These are phyloP conservation scores for Lithospermum erythrorhizon DNA, from an alignment of 257 asterid genomes.

Conservation along the genomic window DNA sequence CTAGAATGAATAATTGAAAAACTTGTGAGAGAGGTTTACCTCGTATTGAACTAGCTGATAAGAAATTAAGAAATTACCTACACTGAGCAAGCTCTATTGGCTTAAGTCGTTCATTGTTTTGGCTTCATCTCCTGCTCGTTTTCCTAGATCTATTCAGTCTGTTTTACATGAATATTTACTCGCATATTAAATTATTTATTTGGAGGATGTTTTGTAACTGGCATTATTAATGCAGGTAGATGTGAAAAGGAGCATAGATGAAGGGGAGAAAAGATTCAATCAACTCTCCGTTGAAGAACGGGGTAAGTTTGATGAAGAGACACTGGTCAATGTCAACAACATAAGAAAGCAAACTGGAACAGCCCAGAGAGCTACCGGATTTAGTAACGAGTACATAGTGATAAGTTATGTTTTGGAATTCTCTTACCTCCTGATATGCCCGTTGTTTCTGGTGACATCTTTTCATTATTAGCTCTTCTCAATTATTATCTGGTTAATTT, in stretches of 20 bases:
- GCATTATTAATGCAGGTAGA: constrained; percentile 54
- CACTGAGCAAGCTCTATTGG: too few species aligned
- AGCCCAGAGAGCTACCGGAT: constrained; percentile 45
- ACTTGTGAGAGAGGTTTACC: too few species aligned
- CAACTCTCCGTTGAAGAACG: constrained; percentile 90
- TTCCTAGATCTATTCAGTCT: not conserved
- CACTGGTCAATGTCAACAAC: constrained; percentile 80
- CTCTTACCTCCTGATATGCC: not conserved
- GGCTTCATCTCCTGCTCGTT: not conserved
- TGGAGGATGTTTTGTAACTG: constrained; percentile 4
- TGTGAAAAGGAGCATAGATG: constrained; percentile 57
- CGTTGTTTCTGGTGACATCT: not conserved
- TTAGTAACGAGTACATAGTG: constrained; percentile 91
- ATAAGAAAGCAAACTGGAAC: constrained; percentile 60
- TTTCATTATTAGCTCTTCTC: not conserved
- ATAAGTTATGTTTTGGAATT: constrained; percentile 27
- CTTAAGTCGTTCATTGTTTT: too few species aligned
- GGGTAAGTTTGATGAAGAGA: constrained; percentile 95
- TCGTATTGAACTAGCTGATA: too few species aligned
- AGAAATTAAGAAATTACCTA: too few species aligned
- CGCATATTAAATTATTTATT: too few species aligned
- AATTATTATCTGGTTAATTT: too few species aligned
- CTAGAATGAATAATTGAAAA: too few species aligned
- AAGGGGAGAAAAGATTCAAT: constrained; percentile 73
- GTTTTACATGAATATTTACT: too few species aligned